Conservation (phyloP, 2,329 filamentous ascomycete species). For the Fusarium ramigenum region DNA sequence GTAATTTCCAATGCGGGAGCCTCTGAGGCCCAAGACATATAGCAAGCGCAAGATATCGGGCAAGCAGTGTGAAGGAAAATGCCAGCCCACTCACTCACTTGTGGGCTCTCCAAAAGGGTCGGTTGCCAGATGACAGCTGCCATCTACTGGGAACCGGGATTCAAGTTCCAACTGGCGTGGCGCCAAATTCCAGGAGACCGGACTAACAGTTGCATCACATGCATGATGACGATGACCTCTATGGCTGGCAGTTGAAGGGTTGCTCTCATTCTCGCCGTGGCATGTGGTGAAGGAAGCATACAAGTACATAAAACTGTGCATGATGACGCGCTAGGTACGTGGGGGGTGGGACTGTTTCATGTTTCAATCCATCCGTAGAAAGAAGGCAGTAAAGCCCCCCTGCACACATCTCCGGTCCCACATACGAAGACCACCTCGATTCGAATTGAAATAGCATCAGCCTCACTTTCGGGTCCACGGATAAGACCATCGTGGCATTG, state of each 20-base stretch:
- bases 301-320: conserved; percentile 11
- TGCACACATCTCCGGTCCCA: conserved; percentile 15
- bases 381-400: conserved; percentile 32
- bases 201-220: conserved; percentile 20
- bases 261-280: neutral
- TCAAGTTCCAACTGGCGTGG: conserved; percentile 7
- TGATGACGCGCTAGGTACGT: conserved; percentile 25
- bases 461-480: conserved; percentile 37
- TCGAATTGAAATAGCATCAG: conserved; percentile 26
- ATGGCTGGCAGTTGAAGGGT: neutral
- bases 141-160: neutral
- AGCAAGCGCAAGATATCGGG: neutral
- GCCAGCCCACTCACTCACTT: neutral
- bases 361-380: conserved; percentile 35
- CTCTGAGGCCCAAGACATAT: neutral
- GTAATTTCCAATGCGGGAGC: neutral
- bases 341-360: conserved; percentile 38
- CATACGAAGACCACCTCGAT: conserved; percentile 1
- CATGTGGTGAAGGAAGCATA: conserved; percentile 7
- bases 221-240: conserved; percentile 24
- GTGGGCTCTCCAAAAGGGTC: neutral
- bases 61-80: neutral
- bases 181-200: conserved; percentile 20
- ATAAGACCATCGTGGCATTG: conserved; percentile 30
- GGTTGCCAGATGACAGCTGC: neutral